Conservation (phyloP, 2,329 filamentous ascomycete species). For the Cyphellophora attinorum region DNA sequence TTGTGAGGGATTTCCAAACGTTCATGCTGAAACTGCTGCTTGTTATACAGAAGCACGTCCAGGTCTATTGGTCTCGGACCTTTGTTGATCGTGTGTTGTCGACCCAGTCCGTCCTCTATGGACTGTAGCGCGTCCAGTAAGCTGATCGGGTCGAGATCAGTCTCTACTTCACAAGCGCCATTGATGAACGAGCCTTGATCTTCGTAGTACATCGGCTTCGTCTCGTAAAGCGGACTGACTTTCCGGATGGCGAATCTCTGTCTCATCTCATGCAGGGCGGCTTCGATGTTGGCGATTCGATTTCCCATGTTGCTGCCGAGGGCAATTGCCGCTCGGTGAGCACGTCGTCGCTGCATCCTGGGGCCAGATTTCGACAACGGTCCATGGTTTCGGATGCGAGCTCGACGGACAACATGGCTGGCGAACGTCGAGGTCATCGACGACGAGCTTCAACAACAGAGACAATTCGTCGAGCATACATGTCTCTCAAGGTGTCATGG, state of each 20-base stretch:
- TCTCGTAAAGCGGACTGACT: conserved; percentile 89
- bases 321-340: conserved; percentile 62
- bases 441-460: too few species aligned
- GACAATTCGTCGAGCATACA: too few species aligned
- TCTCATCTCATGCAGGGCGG: conserved; percentile 67
- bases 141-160: conserved; percentile 61
- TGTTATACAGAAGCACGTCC: conserved; percentile 77
- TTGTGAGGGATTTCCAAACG: conserved; percentile 77
- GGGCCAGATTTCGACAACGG: too few species aligned
- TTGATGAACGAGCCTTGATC: conserved; percentile 87
- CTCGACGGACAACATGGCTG: too few species aligned
- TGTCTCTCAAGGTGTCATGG: too few species aligned
- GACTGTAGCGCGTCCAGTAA: conserved; percentile 73
- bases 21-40: conserved; percentile 55
- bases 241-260: conserved; percentile 63
- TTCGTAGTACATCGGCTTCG: conserved; percentile 89
- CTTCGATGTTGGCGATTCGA: conserved; percentile 73
- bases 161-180: conserved; percentile 72
- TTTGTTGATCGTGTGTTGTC: conserved; percentile 80
- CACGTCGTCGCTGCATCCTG: not conserved
- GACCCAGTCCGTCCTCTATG: conserved; percentile 71
- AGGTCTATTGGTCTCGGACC: conserved; percentile 91
- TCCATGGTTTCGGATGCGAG: too few species aligned
- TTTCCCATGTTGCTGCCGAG: conserved; percentile 90
- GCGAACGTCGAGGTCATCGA: too few species aligned